phyloP scores from a whole-genome alignment of 306 rosid species.

The Cucurbita moschata region DNA sequence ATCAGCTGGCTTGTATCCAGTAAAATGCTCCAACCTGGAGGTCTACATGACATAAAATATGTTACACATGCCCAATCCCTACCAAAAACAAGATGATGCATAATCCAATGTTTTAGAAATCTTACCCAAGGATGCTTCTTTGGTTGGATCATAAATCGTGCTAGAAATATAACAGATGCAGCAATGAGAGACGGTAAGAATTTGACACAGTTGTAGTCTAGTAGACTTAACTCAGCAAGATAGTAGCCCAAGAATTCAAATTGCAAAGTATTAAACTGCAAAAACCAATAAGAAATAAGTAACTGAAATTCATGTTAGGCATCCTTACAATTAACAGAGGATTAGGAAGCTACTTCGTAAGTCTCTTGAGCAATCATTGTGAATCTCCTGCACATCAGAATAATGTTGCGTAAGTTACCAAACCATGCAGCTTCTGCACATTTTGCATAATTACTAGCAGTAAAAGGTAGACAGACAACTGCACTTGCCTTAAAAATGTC shows the following conservation, averaged over 20 bases:
- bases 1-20: slow-evolving; percentile 51
- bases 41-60: slow-evolving; percentile 25
- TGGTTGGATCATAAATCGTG: slow-evolving; percentile 41
- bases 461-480: not conserved
- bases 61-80: slow-evolving; percentile 8
- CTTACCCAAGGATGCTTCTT: slow-evolving; percentile 75
- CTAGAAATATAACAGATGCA: slow-evolving; percentile 55
- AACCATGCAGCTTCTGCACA: not conserved
- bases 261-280: slow-evolving; percentile 34
- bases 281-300: not conserved
- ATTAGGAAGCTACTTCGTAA: slow-evolving; percentile 24
- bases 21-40: slow-evolving; percentile 21
- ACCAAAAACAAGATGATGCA: not conserved
- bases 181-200: slow-evolving; percentile 85
- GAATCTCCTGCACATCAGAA: slow-evolving; percentile 44
- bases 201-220: slow-evolving; percentile 67
- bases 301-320: not conserved
- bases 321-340: not conserved
- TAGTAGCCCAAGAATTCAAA: slow-evolving; percentile 57
- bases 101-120: not conserved
- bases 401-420: not conserved
- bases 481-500: slow-evolving; percentile 55
- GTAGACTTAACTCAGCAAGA: slow-evolving; percentile 73
- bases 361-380: slow-evolving; percentile 32
- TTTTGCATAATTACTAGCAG: not conserved